A percentile compares a stretch with the other conserved stretches of the same genome.
Evolutionary conservation across 2,329 filamentous ascomycete genomes (phyloP).

Genomic region (Trichoderma sp.): DNA sequence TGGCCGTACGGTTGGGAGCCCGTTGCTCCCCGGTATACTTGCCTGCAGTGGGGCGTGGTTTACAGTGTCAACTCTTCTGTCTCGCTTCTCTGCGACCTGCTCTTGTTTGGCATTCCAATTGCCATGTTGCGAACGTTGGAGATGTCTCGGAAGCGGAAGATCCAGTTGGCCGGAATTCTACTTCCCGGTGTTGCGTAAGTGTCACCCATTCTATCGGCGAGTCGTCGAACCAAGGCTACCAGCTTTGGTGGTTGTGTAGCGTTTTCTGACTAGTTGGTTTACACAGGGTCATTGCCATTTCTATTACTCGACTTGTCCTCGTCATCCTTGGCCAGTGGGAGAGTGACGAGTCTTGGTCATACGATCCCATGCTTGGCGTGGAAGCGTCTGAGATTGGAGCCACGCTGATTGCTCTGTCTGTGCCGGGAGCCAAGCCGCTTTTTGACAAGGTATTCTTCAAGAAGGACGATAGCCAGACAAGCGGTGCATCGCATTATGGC

Average conservation of each 20-base stretch:
- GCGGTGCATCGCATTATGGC: constrained; percentile 28
- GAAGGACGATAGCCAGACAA: constrained; percentile 25
- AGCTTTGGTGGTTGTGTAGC: background rate
- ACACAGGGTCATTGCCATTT: constrained; percentile 51
- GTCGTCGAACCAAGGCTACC: background rate
- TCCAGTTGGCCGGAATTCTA: constrained; percentile 47
- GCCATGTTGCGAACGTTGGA: constrained; percentile 47
- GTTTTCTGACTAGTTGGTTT: background rate
- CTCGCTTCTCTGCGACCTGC: constrained; percentile 49
- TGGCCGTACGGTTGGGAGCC: constrained; percentile 53
- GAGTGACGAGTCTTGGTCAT: constrained; percentile 49
- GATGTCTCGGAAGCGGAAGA: constrained; percentile 43
- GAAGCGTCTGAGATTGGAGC: constrained; percentile 51
- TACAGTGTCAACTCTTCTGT: constrained; percentile 51
- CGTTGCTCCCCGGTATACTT: constrained; percentile 40
- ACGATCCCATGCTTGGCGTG: constrained; percentile 49
- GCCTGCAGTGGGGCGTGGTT: constrained; percentile 50
- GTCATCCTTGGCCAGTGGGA: constrained; percentile 49
- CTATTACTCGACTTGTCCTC: constrained; percentile 45
- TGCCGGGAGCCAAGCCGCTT: constrained; percentile 50
- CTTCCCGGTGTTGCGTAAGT: constrained; percentile 49
- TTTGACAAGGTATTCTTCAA: constrained; percentile 37
- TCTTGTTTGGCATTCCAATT: constrained; percentile 50
- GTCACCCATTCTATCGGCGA: background rate
- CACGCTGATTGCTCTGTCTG: constrained; percentile 50